Base-by-base conservation (phyloP, 257 asterid species). In the Craterostigma plantagineum region DNA sequence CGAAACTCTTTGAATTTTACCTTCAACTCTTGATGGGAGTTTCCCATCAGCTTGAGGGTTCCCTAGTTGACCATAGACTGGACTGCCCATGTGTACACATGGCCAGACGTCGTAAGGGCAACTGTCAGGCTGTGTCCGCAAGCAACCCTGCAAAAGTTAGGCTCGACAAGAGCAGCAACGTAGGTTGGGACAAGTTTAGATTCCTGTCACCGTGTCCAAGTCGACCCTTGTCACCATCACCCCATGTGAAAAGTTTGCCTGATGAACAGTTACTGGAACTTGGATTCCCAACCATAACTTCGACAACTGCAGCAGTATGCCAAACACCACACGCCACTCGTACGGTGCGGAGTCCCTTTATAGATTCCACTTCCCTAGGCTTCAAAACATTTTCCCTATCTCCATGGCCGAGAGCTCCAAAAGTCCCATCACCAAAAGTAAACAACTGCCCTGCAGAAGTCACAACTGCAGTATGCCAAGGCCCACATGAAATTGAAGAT, bases 221-320 rank as follows among this genome's bases (percentile, higher is more conserved):
- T 50, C 79, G 67, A 45, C 79, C 76, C 71, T 79, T 83, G 60
- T 83, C 95, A 17, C 93, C 95, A 38, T 83, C 95, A 44, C 95
- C 95, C 95, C 95, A 83, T 14, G 95, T 79, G 64, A 83, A 79
- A 38, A 83, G 79, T 57, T 83, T 83, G 18, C 95, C 93, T 9
- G 93, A 79, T 33, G 95, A 79, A 67, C 83, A 71, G 49, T 71
- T 79, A 46, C 92, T 79, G 48, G 92, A 73, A 64, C 81, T 76
- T 42, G 95, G 76, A 67, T 63, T 76, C 54, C 93, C 95, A 45
- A 76, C 93, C 87, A 76, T 71, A 43, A 79, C 91, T 65, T 79
- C 95, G 41, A 83, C 92, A 63, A 83, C 91, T 8, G 95, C 95
- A 63, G 95, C 95, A 58, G 92, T 76, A 61, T 83, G 95, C 95